These are phyloP conservation scores for Geosmithia putterillii DNA, from an alignment of 2,329 filamentous ascomycete species.

Conservation along the genomic window DNA sequence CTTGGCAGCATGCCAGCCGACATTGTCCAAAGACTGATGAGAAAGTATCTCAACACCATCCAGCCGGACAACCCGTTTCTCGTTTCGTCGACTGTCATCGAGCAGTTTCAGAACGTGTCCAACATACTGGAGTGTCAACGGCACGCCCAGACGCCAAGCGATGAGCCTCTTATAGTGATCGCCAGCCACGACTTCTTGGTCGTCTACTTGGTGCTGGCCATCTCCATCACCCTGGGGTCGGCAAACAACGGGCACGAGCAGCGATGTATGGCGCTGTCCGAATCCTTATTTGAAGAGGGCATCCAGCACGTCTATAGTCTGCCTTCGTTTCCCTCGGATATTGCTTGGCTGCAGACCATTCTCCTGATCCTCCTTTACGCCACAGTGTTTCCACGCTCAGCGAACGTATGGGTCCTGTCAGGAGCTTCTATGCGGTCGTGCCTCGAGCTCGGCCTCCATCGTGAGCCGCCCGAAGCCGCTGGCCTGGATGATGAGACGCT, in stretches of 20 bases:
- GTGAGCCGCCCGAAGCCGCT: neutral
- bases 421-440: neutral
- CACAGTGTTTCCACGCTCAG: neutral
- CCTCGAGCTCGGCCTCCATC: neutral
- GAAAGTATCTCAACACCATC: neutral
- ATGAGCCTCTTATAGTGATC: too few species aligned
- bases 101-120: neutral
- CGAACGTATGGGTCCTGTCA: neutral
- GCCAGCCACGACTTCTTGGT: too few species aligned
- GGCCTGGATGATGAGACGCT: neutral
- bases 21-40: neutral
- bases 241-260: neutral
- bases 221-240: neutral
- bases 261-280: neutral
- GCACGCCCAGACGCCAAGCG: too few species aligned
- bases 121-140: too few species aligned
- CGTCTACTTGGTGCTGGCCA: neutral
- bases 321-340: neutral
- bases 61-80: neutral
- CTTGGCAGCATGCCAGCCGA: neutral
- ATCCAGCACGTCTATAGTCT: neutral
- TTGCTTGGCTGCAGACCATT: neutral
- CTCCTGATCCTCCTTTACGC: neutral
- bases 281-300: neutral
- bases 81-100: neutral